These are phyloP conservation scores for Heterobasidion parviporum DNA, from an alignment of 1,284 basidiomycete genomes.

Conservation along the genomic window DNA sequence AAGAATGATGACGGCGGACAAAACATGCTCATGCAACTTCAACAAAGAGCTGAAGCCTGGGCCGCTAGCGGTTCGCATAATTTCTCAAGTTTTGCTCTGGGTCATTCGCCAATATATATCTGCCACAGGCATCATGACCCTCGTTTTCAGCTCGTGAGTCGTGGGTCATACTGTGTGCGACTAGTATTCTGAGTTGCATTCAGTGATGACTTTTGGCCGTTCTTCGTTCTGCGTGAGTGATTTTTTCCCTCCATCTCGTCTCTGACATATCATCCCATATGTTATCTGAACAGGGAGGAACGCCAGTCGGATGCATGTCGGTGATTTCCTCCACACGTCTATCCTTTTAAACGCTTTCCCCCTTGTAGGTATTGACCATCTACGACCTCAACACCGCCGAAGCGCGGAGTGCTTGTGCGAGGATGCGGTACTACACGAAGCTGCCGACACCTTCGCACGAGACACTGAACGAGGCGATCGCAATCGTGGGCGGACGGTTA, in stretches of 20 bases:
- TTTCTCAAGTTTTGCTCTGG: not conserved
- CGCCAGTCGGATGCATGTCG: conserved; percentile 65
- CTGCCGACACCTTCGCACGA: conserved; percentile 20
- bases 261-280: conserved; percentile 2
- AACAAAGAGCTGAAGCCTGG: conserved; percentile 82
- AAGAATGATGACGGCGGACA: conserved; percentile 74
- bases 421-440: conserved; percentile 38
- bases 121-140: conserved; percentile 57
- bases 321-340: conserved; percentile 12
- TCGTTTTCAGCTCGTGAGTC: conserved; percentile 72
- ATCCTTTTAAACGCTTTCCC: not conserved
- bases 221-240: conserved; percentile 51
- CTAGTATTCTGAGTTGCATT: conserved; percentile 7
- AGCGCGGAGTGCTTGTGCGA: conserved; percentile 50
- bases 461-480: conserved; percentile 41
- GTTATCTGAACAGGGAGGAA: conserved; percentile 42
- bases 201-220: conserved; percentile 78
- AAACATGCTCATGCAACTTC: conserved; percentile 73
- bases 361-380: conserved; percentile 56
- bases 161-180: not conserved
- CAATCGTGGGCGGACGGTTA: conserved; percentile 69
- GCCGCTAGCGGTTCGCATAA: conserved; percentile 59
- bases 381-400: conserved; percentile 62
- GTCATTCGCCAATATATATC: not conserved
- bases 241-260: not conserved